Percentiles rank a stretch among this genome's conserved stretches.
Conservation (phyloP, 345 rosid species). For the Populus alba region DNA sequence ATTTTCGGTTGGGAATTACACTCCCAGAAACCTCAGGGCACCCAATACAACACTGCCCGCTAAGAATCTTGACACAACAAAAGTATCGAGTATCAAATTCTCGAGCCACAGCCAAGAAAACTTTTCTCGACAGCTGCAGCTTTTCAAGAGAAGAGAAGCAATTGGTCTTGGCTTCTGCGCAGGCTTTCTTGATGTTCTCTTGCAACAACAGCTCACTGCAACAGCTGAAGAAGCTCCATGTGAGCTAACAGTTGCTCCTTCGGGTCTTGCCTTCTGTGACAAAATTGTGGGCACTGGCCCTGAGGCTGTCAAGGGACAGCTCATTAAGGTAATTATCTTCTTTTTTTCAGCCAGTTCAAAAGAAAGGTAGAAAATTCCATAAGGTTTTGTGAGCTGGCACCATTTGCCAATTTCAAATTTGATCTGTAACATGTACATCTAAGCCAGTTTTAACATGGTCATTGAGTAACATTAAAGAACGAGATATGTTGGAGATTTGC, state of each 20-base stretch:
- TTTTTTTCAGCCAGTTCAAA: too few relatives aligned
- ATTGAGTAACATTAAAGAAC: background rate
- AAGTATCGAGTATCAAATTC: slow-evolving; percentile 16
- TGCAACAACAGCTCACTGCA: slow-evolving; percentile 17
- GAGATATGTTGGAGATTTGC: background rate
- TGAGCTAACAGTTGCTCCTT: slow-evolving; percentile 70
- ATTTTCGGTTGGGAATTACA: slow-evolving; percentile 38
- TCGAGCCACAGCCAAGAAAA: slow-evolving; percentile 14
- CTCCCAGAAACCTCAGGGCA: slow-evolving; percentile 25
- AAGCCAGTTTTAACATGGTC: background rate
- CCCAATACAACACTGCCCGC: slow-evolving; percentile 6
- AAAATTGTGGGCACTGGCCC: slow-evolving; percentile 73
- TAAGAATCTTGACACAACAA: slow-evolving; percentile 12
- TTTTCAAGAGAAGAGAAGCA: slow-evolving; percentile 63
- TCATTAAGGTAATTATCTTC: slow-evolving; percentile 56
- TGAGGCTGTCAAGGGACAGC: slow-evolving; percentile 73
- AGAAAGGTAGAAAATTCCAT: background rate
- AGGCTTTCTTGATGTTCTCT: slow-evolving; percentile 36
- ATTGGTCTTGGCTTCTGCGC: slow-evolving; percentile 36
- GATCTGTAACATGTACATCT: background rate
- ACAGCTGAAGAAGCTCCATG: slow-evolving; percentile 53
- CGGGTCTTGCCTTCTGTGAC: slow-evolving; percentile 88
- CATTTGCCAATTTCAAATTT: background rate
- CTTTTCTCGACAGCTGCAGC: slow-evolving; percentile 8
- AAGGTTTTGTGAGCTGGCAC: background rate